Conservation (phyloP, 164 flowering plant species). For the Aristolochia californica region DNA sequence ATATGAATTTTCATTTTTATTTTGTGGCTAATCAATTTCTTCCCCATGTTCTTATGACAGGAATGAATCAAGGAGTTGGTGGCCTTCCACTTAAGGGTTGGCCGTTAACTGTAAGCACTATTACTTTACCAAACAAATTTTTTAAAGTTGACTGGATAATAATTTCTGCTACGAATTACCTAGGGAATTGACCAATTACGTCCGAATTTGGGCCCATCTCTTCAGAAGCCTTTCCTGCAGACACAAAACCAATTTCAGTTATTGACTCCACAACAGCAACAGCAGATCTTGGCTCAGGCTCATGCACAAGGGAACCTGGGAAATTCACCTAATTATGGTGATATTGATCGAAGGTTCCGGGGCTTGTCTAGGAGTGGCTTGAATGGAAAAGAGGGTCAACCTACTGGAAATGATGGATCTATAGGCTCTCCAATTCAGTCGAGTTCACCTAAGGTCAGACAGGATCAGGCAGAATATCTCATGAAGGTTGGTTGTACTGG, state of each 20-base stretch:
- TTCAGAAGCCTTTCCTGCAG: conserved; percentile 57
- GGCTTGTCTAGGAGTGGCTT: conserved; percentile 53
- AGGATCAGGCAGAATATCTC: conserved; percentile 23
- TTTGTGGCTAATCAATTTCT: too few relatives aligned
- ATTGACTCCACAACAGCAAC: conserved; percentile 58
- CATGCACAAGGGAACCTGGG: conserved; percentile 67
- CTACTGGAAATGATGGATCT: conserved; percentile 74
- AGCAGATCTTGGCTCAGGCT: conserved; percentile 63
- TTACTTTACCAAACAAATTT: background rate
- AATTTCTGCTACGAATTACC: background rate
- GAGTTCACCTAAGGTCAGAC: conserved; percentile 66
- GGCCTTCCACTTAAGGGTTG: conserved; percentile 82
- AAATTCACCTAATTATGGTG: conserved; percentile 48
- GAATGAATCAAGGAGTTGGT: conserved; percentile 58
- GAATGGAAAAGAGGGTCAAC: conserved; percentile 61
- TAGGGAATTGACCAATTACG: conserved; percentile 74
- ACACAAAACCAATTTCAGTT: conserved; percentile 54
- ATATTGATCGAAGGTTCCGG: conserved; percentile 46
- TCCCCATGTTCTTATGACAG: conserved; percentile 16
- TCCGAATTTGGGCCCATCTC: conserved; percentile 50
- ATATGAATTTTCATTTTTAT: too few relatives aligned
- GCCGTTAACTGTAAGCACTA: conserved; percentile 30
- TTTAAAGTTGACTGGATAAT: background rate
- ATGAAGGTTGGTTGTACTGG: conserved; percentile 22
- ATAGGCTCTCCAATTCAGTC: conserved; percentile 74